These are phyloP conservation scores for Hansenula sp. DNA, from an alignment of 1,139 yeast species.

Conservation along the genomic window DNA sequence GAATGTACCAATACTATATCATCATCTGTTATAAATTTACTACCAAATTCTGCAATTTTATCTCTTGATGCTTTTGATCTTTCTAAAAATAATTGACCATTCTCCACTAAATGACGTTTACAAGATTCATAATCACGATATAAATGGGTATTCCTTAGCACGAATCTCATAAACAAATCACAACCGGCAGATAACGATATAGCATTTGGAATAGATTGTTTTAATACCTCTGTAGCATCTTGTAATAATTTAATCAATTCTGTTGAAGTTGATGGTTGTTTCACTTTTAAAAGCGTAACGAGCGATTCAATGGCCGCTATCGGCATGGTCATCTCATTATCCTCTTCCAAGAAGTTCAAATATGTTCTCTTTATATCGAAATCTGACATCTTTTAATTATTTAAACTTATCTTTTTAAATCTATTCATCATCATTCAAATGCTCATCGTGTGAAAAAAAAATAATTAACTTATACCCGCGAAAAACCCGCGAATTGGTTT, in stretches of 20 bases:
- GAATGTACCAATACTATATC: conserved; percentile 90
- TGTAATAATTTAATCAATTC: conserved; percentile 82
- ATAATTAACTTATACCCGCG: too few species aligned
- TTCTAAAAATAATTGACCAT: conserved; percentile 87
- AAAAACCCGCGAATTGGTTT: too few species aligned
- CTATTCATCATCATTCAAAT: too few species aligned
- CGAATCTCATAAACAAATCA: conserved; percentile 92
- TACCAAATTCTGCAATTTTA: conserved; percentile 83
- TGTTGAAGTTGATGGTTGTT: conserved; percentile 89
- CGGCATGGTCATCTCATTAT: conserved; percentile 97
- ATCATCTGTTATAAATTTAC: conserved; percentile 88
- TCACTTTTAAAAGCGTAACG: conserved; percentile 73
- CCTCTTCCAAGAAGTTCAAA: conserved; percentile 74
- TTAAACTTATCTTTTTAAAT: neutral
- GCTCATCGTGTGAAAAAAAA: too few species aligned
- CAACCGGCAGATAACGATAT: conserved; percentile 96
- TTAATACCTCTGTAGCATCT: conserved; percentile 69
- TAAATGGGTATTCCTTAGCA: conserved; percentile 79
- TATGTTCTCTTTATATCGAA: conserved; percentile 84
- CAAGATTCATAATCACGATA: conserved; percentile 98
- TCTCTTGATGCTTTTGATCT: conserved; percentile 89
- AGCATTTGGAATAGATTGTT: conserved; percentile 80
- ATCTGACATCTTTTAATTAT: conserved; percentile 22
- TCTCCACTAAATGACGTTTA: conserved; percentile 80
- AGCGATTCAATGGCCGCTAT: conserved; percentile 96